Evolutionary conservation across 805 yeast species (phyloP), one percentile per base, ranked within the genome.

Genomic region (Diddensiella caesifluorescens): DNA sequence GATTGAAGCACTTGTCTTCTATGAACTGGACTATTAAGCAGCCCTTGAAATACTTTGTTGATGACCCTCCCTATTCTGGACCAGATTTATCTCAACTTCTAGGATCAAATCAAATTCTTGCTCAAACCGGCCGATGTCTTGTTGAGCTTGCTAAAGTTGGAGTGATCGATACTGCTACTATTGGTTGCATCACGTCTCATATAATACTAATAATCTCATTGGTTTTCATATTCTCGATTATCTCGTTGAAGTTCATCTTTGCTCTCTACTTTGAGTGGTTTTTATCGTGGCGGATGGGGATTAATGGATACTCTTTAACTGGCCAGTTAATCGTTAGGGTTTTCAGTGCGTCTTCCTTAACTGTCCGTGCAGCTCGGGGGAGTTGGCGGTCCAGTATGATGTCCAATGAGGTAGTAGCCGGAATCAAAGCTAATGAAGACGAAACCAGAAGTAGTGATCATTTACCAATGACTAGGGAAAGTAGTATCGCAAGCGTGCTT

Each of bases 241-340:
- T 83, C 22, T 47, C 79, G 35, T 67, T 68, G 22, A 85, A 84
- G 61, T 86, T 86, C 51, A 44, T 80, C 5, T 71, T 84, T 64
- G 95, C 95, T 0, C 77, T 88, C 54, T 85, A 83, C 58, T 86
- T 78, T 67, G 77, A 80, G 53, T 85, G 95, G 95, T 62, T 74
- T 41, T 63, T 86, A 12, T 70, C 90, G 5, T 42, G 45, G 41
- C 21, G 38, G 5, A 37, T 44, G 44, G 48, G 45, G 5, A 37
- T 18, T n/a, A 22, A 33, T 15, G 36, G 25, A 4, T 4, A 43
- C 20, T 18, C 42, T 12, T 15, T 19, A 18, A 38, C 12, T n/a
- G 39, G 39, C 10, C 9, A 26, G 6, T 9, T 18, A 22, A 38
- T 29, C 5, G 13, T 7, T 10, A 16, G 13, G 9, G 28, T 35